These are phyloP conservation scores for Aurantiochytrium sp. DNA, from an alignment of 108 stramenopile genomes.

Conservation along the genomic window DNA sequence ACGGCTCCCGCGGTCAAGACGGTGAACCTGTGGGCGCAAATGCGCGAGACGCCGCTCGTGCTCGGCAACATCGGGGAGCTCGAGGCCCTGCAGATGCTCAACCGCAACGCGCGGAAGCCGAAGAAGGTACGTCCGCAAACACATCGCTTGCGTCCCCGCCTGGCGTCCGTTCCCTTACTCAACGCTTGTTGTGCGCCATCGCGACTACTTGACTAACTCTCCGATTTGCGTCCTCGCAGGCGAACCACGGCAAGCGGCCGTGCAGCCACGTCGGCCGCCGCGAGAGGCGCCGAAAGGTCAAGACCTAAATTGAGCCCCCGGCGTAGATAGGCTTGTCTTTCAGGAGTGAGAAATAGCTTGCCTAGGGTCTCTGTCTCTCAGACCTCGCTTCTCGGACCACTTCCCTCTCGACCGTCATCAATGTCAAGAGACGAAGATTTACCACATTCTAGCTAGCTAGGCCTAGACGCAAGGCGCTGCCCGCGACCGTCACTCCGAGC, in stretches of 20 bases:
- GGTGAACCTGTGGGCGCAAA: too few species aligned
- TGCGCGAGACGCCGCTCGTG: too few species aligned
- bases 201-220: background rate
- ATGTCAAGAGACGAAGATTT: too few species aligned
- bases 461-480: too few species aligned
- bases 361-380: background rate
- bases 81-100: constrained; percentile 1
- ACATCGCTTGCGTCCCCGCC: too few species aligned
- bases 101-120: constrained; percentile 9
- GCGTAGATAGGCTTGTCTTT: background rate
- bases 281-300: background rate
- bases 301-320: background rate
- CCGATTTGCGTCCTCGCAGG: too few species aligned
- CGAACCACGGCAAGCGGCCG: constrained; percentile 17
- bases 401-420: background rate
- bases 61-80: background rate
- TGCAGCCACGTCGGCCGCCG: background rate
- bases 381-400: background rate
- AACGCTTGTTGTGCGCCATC: background rate
- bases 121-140: background rate
- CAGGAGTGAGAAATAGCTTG: background rate
- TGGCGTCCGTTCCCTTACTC: too few species aligned
- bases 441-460: too few species aligned
- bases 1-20: too few species aligned
- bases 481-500: too few species aligned